phyloP scores from a whole-genome alignment of 2,329 filamentous ascomycete genomes.

The Pestalotiopsis sp. region DNA sequence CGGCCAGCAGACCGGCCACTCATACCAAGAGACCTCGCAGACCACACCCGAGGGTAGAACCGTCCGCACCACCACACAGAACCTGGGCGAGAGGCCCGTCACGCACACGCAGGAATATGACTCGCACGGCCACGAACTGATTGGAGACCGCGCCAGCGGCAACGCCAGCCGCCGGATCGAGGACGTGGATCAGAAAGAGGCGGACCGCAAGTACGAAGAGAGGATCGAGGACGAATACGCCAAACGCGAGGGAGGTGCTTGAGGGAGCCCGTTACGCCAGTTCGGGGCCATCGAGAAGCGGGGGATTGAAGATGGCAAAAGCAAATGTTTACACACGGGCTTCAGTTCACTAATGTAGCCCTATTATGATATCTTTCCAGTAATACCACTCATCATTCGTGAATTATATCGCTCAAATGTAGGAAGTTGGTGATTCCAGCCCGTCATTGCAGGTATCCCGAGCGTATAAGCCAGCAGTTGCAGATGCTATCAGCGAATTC shows the following conservation, averaged over 20 bases:
- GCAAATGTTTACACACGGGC: neutral
- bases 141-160: slow-evolving; percentile 1
- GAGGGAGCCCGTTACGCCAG: neutral
- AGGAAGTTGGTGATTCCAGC: too few relatives aligned
- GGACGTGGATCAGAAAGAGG: slow-evolving; percentile 2
- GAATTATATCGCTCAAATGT: neutral
- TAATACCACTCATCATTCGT: neutral
- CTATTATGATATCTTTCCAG: neutral
- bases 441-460: too few relatives aligned
- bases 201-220: neutral
- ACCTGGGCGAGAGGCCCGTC: slow-evolving; percentile 7
- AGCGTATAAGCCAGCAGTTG: too few relatives aligned
- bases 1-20: neutral
- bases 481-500: too few relatives aligned
- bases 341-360: neutral
- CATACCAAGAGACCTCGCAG: slow-evolving; percentile 3
- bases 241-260: slow-evolving; percentile 6
- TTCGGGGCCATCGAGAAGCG: neutral
- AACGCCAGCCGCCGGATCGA: slow-evolving; percentile 5
- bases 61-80: slow-evolving; percentile 9
- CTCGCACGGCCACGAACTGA: slow-evolving; percentile 4
- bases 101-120: slow-evolving; percentile 4
- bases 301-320: neutral
- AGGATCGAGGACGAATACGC: slow-evolving; percentile 5
- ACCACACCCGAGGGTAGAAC: slow-evolving; percentile 10